Conservation (phyloP, 192 early-diverging fungal species). For the Coemansia sp. region DNA sequence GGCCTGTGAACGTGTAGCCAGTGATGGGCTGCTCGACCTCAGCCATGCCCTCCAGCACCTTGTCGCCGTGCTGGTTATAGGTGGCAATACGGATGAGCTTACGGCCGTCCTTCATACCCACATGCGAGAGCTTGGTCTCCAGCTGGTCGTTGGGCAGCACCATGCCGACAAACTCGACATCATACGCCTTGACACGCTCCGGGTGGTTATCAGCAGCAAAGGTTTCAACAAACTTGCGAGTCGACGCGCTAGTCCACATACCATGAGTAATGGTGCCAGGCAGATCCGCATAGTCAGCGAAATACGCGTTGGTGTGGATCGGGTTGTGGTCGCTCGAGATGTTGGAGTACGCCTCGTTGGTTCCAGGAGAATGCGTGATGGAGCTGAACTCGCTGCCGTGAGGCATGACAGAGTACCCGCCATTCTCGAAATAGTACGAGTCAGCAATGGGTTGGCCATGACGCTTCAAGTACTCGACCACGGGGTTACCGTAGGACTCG, state of each 20-base stretch:
- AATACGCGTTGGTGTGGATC: constrained; percentile 95
- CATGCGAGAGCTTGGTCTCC: constrained; percentile 88
- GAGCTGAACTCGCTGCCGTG: constrained; percentile 81
- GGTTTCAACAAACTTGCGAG: constrained; percentile 94
- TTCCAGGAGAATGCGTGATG: constrained; percentile 80
- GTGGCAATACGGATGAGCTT: constrained; percentile 94
- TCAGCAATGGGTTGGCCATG: constrained; percentile 85
- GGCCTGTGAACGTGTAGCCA: constrained; percentile 94
- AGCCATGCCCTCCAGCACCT: constrained; percentile 84
- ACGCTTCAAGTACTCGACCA: constrained; percentile 86
- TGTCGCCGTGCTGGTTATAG: constrained; percentile 77
- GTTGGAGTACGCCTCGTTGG: constrained; percentile 86
- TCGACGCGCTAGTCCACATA: constrained; percentile 96
- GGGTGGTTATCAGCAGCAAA: constrained; percentile 94
- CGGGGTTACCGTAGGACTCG: constrained; percentile 82
- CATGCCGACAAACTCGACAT: constrained; percentile 92
- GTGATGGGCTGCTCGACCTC: constrained; percentile 93
- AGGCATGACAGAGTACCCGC: constrained; percentile 78
- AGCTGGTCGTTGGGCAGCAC: constrained; percentile 89
- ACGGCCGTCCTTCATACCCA: constrained; percentile 95
- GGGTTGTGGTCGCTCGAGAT: constrained; percentile 93
- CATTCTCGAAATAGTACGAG: constrained; percentile 84
- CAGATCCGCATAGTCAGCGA: constrained; percentile 86
- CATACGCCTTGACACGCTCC: constrained; percentile 83
- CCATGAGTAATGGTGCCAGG: constrained; percentile 97